These are phyloP conservation scores for Luvunga scandens DNA, from an alignment of 345 rosid genomes.

Conservation along the genomic window DNA sequence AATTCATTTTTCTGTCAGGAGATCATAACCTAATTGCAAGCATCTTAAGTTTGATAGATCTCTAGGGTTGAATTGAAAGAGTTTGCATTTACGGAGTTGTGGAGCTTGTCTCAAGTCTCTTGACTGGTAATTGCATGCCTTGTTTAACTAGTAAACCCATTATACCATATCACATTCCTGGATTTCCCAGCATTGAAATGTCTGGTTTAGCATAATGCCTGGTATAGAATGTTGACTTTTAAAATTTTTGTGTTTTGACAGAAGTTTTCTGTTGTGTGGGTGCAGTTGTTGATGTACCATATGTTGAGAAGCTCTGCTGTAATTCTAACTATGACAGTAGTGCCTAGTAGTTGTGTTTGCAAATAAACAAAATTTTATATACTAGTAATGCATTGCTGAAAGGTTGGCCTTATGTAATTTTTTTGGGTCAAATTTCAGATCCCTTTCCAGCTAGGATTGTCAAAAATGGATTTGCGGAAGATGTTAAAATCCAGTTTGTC, in stretches of 20 bases:
- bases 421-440: constrained; percentile 48
- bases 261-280: background rate
- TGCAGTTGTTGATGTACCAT: background rate
- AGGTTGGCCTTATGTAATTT: background rate
- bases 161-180: background rate
- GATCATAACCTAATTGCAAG: background rate
- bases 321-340: background rate
- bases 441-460: constrained; percentile 88
- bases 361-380: background rate
- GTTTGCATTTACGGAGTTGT: background rate
- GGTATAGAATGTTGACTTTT: background rate
- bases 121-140: background rate
- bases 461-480: constrained; percentile 87
- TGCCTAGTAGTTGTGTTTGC: background rate
- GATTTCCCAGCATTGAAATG: background rate
- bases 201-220: background rate
- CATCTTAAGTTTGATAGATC: background rate
- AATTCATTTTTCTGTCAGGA: background rate
- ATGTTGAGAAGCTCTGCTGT: background rate
- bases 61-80: background rate
- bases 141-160: background rate
- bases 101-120: background rate
- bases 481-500: constrained; percentile 78
- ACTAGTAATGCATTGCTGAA: background rate
- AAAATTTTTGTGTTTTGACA: background rate